Conservation (phyloP, 176 grass and related monocot genomes). For the Phoenix dactylifera region DNA sequence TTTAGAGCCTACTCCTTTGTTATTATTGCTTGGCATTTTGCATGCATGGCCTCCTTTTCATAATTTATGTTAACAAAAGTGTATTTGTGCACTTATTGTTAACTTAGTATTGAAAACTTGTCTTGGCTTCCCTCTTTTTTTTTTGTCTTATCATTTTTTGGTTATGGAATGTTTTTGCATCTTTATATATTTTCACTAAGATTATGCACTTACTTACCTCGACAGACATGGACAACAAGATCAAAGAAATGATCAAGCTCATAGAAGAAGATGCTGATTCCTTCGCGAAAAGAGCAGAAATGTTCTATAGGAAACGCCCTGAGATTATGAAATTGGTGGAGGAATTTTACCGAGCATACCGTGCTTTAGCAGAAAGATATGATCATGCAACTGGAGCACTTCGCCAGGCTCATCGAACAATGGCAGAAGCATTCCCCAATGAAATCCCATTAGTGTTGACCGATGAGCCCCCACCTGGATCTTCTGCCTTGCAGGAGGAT, state of each 20-base stretch:
- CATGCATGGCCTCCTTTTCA: no score
- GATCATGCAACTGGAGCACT: slow-evolving; percentile 87
- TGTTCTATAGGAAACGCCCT: slow-evolving; percentile 88
- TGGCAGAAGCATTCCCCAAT: slow-evolving; percentile 91
- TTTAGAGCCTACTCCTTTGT: no score
- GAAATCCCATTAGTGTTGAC: slow-evolving; percentile 55
- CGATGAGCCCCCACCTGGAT: slow-evolving; percentile 59
- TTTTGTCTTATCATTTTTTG: no score
- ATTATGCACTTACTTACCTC: slow-evolving; percentile 16
- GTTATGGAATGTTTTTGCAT: no score
- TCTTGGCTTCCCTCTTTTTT: no score
- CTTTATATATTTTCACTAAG: not conserved
- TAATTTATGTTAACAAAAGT: no score
- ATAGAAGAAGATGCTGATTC: slow-evolving; percentile 96
- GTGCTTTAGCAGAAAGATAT: slow-evolving; percentile 85
- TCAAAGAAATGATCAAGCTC: slow-evolving; percentile 95
- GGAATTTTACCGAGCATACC: slow-evolving; percentile 92
- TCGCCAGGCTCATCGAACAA: slow-evolving; percentile 65
- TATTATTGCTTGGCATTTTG: no score
- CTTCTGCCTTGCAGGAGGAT: slow-evolving; percentile 29
- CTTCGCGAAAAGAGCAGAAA: slow-evolving; percentile 93
- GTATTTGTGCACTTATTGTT: no score
- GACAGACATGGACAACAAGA: slow-evolving; percentile 79
- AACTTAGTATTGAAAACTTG: no score
- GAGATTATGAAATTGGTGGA: slow-evolving; percentile 90